Conservation (phyloP, 345 rosid species). For the Hirschfeldia incana region DNA sequence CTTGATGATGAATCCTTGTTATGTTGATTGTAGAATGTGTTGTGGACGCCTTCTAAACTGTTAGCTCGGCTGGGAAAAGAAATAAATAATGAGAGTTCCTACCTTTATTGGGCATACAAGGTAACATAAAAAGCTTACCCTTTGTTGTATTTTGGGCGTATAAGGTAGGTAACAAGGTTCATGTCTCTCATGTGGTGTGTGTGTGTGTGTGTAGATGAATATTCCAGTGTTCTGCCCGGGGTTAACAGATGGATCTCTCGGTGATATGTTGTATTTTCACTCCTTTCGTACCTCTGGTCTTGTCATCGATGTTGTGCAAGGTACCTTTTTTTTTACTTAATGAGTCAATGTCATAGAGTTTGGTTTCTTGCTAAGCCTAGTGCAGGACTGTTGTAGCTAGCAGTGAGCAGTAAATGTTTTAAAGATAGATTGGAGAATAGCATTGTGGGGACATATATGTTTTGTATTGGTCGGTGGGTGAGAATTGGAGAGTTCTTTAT, state of each 20-base stretch:
- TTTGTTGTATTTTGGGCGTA: neutral
- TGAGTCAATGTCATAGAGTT: neutral
- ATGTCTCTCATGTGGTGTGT: constrained; percentile 20
- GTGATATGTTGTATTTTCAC: constrained; percentile 95
- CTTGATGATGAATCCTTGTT: neutral
- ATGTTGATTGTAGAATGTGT: constrained; percentile 49
- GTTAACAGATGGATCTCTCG: constrained; percentile 92
- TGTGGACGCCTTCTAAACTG: constrained; percentile 90
- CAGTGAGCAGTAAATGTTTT: neutral
- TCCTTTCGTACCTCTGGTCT: constrained; percentile 66
- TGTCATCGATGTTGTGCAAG: constrained; percentile 69
- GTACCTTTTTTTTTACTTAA: constrained; percentile 31
- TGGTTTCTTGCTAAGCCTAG: neutral
- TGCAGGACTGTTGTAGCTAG: neutral
- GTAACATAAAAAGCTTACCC: constrained; percentile 29
- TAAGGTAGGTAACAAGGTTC: neutral
- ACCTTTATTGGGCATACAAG: constrained; percentile 96
- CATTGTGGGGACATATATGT: no score
- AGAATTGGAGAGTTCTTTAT: no score
- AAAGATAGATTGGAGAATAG: neutral
- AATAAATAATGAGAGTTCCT: constrained; percentile 79
- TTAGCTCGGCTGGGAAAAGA: constrained; percentile 85
- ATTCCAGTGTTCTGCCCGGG: constrained; percentile 95
- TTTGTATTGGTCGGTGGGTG: no score
- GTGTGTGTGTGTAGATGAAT: constrained; percentile 62